These are phyloP conservation scores for Podospora tetraspora DNA, from an alignment of 495 filamentous ascomycete genomes.

Conservation along the genomic window DNA sequence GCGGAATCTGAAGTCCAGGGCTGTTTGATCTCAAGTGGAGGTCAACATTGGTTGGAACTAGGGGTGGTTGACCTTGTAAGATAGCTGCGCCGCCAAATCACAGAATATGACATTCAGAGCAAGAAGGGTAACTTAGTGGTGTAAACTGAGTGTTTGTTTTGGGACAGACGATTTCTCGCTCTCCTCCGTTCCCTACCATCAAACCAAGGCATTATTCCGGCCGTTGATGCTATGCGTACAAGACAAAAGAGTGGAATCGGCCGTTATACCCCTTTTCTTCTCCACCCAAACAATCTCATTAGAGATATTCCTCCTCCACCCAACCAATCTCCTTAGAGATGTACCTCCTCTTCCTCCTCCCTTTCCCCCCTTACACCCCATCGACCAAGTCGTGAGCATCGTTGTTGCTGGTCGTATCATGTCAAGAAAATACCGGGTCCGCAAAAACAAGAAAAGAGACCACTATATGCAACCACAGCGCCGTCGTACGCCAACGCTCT, in stretches of 20 bases:
- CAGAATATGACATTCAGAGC: background rate
- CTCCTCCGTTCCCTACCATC: background rate
- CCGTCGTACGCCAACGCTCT: conserved; percentile 2
- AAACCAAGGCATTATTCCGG: background rate
- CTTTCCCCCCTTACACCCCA: background rate
- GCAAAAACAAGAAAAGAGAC: background rate
- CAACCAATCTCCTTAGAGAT: no score
- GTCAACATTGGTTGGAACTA: background rate
- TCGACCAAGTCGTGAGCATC: background rate
- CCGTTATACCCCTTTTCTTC: background rate
- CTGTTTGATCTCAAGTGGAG: background rate
- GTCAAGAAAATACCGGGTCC: background rate
- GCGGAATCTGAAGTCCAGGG: background rate
- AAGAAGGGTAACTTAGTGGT: background rate
- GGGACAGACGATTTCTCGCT: background rate
- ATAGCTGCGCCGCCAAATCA: background rate
- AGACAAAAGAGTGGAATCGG: conserved; percentile 5
- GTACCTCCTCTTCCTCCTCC: no score
- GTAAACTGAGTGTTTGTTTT: background rate
- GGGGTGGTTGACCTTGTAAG: background rate
- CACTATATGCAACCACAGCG: background rate
- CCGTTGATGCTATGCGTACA: background rate
- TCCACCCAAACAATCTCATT: background rate
- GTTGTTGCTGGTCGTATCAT: conserved; percentile 7
- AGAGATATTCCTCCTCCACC: background rate